These are phyloP conservation scores for Penicillium pancosmium DNA, from an alignment of 495 filamentous ascomycete species.

Conservation along the genomic window DNA sequence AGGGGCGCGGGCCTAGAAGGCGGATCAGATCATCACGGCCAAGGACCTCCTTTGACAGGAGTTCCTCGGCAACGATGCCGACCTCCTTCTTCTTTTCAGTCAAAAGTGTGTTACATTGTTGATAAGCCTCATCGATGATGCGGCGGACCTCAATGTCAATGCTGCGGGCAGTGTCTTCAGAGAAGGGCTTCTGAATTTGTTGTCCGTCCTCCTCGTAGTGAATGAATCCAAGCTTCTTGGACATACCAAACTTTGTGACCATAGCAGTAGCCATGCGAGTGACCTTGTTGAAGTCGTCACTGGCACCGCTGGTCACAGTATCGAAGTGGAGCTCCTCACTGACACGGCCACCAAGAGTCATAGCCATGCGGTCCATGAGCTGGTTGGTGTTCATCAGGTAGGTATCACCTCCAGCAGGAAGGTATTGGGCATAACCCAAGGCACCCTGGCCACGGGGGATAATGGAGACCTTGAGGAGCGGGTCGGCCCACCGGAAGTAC, in stretches of 20 bases:
- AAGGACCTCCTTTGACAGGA: constrained; percentile 88
- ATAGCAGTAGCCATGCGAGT: constrained; percentile 92
- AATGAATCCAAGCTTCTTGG: constrained; percentile 84
- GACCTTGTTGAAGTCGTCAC: constrained; percentile 98
- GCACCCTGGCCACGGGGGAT: constrained; percentile 94
- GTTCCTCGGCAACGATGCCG: constrained; percentile 88
- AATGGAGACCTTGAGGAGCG: constrained; percentile 96
- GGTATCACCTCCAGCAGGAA: constrained; percentile 79
- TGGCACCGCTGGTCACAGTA: constrained; percentile 90
- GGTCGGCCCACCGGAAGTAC: constrained; percentile 96
- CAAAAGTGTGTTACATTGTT: constrained; percentile 82
- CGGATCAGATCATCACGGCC: constrained; percentile 88
- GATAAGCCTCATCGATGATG: constrained; percentile 89
- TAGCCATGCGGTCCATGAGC: constrained; percentile 99
- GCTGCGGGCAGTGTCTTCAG: constrained; percentile 84
- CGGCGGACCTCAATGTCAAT: constrained; percentile 90
- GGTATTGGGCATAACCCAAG: constrained; percentile 93
- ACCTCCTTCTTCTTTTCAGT: constrained; percentile 84
- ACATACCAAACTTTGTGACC: constrained; percentile 99
- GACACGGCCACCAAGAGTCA: constrained; percentile 94
- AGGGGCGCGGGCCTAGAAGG: constrained; percentile 80
- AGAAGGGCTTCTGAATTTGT: constrained; percentile 90
- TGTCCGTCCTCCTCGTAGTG: constrained; percentile 85
- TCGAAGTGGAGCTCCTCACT: constrained; percentile 96
- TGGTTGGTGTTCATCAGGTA: constrained; percentile 95